phyloP scores from a whole-genome alignment of 495 filamentous ascomycete species.

The Penicillium longicatenatum region DNA sequence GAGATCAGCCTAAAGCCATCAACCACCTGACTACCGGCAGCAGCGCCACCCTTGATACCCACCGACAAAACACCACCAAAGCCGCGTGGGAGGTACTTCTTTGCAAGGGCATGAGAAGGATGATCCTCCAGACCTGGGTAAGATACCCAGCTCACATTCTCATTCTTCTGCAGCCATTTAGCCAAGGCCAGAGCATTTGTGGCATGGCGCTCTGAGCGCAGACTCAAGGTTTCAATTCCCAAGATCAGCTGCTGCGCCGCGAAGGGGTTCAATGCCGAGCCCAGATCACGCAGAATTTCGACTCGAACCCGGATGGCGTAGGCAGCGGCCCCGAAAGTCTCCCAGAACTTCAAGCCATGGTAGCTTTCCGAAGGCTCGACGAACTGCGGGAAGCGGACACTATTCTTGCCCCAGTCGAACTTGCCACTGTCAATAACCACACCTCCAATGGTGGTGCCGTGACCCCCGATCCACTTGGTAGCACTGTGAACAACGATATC shows the following conservation, averaged over 20 bases:
- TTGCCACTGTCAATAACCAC: slow-evolving; percentile 90
- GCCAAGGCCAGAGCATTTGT: slow-evolving; percentile 82
- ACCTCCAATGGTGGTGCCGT: slow-evolving; percentile 93
- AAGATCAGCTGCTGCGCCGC: slow-evolving; percentile 92
- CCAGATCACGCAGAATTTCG: slow-evolving; percentile 88
- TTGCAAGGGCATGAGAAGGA: slow-evolving; percentile 74
- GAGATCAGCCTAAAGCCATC: slow-evolving; percentile 95
- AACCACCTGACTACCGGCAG: slow-evolving; percentile 81
- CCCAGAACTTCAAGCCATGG: slow-evolving; percentile 96
- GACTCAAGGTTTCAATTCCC: slow-evolving; percentile 85
- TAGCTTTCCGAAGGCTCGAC: slow-evolving; percentile 90
- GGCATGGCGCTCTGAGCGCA: slow-evolving; percentile 86
- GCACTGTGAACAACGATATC: slow-evolving; percentile 96
- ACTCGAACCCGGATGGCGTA: slow-evolving; percentile 82
- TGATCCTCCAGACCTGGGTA: slow-evolving; percentile 90
- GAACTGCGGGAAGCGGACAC: slow-evolving; percentile 88
- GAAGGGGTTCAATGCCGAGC: slow-evolving; percentile 85
- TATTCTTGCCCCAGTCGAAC: slow-evolving; percentile 94
- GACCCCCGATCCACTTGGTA: slow-evolving; percentile 98
- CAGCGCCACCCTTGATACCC: slow-evolving; percentile 85
- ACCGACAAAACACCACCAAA: slow-evolving; percentile 93
- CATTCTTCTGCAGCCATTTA: slow-evolving; percentile 79
- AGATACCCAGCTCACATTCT: slow-evolving; percentile 88
- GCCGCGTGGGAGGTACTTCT: slow-evolving; percentile 86
- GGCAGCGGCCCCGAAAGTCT: slow-evolving; percentile 84